Conservation (phyloP, 116 monocot genomes). For the Cymodocea nodosa region DNA sequence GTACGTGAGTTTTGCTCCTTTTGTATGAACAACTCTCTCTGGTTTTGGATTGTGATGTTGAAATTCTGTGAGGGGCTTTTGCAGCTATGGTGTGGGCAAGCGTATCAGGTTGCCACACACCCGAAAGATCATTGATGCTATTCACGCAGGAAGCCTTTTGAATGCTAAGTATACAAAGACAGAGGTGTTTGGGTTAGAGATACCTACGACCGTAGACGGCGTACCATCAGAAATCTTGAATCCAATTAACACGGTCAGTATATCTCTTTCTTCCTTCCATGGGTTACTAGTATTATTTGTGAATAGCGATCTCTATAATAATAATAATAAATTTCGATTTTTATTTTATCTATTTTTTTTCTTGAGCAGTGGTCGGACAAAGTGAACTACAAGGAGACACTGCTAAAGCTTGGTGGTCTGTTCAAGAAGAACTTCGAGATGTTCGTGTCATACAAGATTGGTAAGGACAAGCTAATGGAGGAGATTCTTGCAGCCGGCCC, state of each 20-base stretch:
- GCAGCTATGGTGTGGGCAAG: conserved; percentile 71
- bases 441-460: conserved; percentile 66
- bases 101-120: conserved; percentile 66
- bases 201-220: conserved; percentile 49
- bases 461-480: conserved; percentile 58
- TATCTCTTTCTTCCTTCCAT: not conserved
- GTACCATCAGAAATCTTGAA: conserved; percentile 69
- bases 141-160: conserved; percentile 67
- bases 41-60: no score
- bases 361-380: conserved; percentile 60
- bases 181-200: conserved; percentile 70
- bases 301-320: no score
- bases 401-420: conserved; percentile 68
- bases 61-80: not conserved
- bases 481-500: conserved; percentile 84
- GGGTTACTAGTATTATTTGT: not conserved
- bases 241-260: conserved; percentile 58
- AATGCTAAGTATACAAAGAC: conserved; percentile 49
- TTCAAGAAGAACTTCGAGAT: conserved; percentile 91
- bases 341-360: no score
- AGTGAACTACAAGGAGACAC: conserved; percentile 48
- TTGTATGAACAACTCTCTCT: not conserved
- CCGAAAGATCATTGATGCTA: conserved; percentile 73
- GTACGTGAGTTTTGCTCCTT: conserved; percentile 8
- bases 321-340: not conserved